phyloP scores from a whole-genome alignment of 148 eudicot genomes.

The Nepenthes gracilis region DNA sequence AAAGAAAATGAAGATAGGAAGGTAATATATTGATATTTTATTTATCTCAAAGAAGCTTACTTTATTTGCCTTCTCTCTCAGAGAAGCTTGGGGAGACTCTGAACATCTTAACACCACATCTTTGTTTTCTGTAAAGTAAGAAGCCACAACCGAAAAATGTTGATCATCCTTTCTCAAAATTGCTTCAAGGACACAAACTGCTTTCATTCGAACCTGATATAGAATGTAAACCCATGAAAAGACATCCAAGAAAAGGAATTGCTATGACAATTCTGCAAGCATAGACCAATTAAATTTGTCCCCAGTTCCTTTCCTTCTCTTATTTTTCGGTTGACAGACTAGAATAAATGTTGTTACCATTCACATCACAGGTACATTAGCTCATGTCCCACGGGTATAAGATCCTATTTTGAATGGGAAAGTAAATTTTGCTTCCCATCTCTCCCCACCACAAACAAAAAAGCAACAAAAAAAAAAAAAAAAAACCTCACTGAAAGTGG shows the following conservation, averaged over 20 bases:
- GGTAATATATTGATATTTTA: not conserved
- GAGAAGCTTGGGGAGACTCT: conserved; percentile 93
- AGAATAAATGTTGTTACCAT: no score
- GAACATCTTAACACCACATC: conserved; percentile 61
- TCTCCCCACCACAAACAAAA: no score
- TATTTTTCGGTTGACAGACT: no score
- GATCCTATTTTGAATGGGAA: no score
- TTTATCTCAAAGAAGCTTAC: conserved; percentile 24
- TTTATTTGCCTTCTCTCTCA: conserved; percentile 80
- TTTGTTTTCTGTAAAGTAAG: conserved; percentile 60
- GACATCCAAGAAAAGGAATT: not conserved
- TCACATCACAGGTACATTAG: no score
- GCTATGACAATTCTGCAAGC: not conserved
- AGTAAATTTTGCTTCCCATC: no score
- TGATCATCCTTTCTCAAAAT: conserved; percentile 72
- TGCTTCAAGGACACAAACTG: conserved; percentile 91
- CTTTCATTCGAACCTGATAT: conserved; percentile 83
- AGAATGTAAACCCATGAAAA: not conserved
- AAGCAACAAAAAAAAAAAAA: no score
- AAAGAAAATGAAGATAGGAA: not conserved
- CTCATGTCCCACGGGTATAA: no score
- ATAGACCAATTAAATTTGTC: no score
- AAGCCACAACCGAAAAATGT: conserved; percentile 37
- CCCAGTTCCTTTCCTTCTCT: no score
- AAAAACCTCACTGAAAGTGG: no score